Conservation (phyloP, 129 eudicot genomes). For the Sambucus nigra region DNA sequence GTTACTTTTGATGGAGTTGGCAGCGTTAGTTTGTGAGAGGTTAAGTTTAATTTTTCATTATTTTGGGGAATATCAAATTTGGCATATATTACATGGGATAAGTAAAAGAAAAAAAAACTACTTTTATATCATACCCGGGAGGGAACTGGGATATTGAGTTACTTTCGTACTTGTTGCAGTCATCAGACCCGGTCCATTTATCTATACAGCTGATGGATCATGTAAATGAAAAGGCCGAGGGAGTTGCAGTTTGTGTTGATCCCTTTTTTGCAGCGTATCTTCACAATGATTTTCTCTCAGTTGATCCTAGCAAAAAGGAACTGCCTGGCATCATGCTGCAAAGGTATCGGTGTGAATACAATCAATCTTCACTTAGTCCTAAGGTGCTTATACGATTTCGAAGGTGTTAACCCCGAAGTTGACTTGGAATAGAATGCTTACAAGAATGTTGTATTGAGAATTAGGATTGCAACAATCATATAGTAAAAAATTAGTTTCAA, state of each 20-base stretch:
- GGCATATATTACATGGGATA: no score
- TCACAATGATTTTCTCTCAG: conserved; percentile 67
- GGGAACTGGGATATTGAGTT: not conserved
- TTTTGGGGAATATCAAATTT: no score
- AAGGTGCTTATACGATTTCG: no score
- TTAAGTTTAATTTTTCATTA: no score
- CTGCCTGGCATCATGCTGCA: conserved; percentile 46
- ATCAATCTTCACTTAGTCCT: no score
- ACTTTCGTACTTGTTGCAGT: conserved; percentile 30
- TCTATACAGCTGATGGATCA: conserved; percentile 83
- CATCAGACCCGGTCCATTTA: conserved; percentile 45
- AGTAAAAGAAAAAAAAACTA: no score
- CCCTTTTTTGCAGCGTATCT: conserved; percentile 80
- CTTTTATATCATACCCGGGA: not conserved
- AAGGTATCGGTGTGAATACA: conserved; percentile 42
- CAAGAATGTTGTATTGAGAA: not conserved
- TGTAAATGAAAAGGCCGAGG: conserved; percentile 78
- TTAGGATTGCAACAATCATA: not conserved
- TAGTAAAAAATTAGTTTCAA: no score
- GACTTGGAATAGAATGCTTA: no score
- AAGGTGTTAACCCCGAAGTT: no score
- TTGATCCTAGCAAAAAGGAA: conserved; percentile 47
- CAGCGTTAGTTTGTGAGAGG: no score
- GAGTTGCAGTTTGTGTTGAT: conserved; percentile 73
- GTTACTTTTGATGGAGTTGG: no score